Conservation (phyloP, 2,329 filamentous ascomycete species). For the Aspergillus pseudoglaucus region DNA sequence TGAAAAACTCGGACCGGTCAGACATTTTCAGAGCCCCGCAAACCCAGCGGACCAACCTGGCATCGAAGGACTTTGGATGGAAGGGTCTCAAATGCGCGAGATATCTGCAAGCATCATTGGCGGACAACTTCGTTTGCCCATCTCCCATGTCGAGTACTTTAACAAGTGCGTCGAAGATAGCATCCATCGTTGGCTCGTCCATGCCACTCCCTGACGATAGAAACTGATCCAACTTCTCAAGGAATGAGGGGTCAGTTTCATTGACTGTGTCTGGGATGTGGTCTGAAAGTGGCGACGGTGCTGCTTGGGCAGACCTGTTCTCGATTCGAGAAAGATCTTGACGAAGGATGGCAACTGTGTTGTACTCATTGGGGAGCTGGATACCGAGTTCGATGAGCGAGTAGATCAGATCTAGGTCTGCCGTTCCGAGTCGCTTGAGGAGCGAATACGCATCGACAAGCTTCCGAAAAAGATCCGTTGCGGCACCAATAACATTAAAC, state of each 20-base stretch:
- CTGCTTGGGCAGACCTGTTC: conserved; percentile 37
- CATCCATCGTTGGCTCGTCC: conserved; percentile 39
- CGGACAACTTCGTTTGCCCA: conserved; percentile 22
- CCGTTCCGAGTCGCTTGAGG: conserved; percentile 28
- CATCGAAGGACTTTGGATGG: conserved; percentile 38
- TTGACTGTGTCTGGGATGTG: conserved; percentile 38
- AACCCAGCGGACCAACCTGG: conserved; percentile 39
- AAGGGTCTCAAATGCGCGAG: conserved; percentile 39
- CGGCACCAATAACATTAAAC: conserved; percentile 48
- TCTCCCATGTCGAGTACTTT: conserved; percentile 29
- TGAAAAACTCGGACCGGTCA: conserved; percentile 25
- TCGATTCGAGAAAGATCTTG: conserved; percentile 40
- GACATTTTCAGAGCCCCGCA: conserved; percentile 29
- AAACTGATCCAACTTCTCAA: conserved; percentile 42
- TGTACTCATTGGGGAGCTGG: conserved; percentile 33
- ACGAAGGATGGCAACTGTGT: conserved; percentile 36
- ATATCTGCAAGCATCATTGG: conserved; percentile 35
- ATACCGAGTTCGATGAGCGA: conserved; percentile 41
- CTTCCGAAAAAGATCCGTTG: conserved; percentile 36
- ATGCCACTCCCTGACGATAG: conserved; percentile 40
- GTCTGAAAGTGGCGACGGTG: conserved; percentile 44
- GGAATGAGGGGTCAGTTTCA: conserved; percentile 34
- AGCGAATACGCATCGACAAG: conserved; percentile 35
- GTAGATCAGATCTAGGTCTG: conserved; percentile 35
- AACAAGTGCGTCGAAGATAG: conserved; percentile 37